Conservation (phyloP, 2,329 filamentous ascomycete species). For the Trichoderma aggressivum region DNA sequence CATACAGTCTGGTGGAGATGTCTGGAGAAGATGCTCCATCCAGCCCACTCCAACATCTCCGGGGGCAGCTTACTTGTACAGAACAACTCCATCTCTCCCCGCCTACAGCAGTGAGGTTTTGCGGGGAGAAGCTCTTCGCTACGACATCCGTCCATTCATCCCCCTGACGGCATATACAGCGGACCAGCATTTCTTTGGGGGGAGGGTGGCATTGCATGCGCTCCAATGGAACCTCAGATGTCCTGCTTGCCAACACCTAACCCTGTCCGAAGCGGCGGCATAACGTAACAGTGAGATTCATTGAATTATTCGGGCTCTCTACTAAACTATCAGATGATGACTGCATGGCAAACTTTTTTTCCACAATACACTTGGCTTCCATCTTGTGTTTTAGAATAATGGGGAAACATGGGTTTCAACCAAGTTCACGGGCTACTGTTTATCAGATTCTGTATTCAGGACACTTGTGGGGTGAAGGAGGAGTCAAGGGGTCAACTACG, state of each 20-base stretch:
- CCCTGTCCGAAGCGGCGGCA: neutral
- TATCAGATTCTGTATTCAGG: neutral
- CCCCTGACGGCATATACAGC: neutral
- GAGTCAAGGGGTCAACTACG: neutral
- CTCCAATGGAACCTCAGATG: neutral
- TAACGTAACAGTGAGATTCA: neutral
- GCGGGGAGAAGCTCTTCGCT: neutral
- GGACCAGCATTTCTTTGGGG: neutral
- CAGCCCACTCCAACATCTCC: neutral
- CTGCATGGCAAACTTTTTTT: neutral
- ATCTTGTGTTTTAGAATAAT: neutral
- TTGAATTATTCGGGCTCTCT: neutral
- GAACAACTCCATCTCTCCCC: neutral
- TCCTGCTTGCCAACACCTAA: neutral
- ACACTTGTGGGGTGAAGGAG: neutral
- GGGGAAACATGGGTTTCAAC: neutral
- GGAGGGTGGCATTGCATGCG: conserved; percentile 1
- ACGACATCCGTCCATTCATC: neutral
- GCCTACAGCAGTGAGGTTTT: neutral
- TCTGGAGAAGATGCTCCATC: neutral
- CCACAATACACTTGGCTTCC: neutral
- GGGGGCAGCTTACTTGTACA: neutral
- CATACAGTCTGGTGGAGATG: neutral
- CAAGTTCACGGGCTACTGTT: neutral
- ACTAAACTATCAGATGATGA: neutral